Conservation (phyloP, 2,329 filamentous ascomycete genomes). For the Ustulina deusta region DNA sequence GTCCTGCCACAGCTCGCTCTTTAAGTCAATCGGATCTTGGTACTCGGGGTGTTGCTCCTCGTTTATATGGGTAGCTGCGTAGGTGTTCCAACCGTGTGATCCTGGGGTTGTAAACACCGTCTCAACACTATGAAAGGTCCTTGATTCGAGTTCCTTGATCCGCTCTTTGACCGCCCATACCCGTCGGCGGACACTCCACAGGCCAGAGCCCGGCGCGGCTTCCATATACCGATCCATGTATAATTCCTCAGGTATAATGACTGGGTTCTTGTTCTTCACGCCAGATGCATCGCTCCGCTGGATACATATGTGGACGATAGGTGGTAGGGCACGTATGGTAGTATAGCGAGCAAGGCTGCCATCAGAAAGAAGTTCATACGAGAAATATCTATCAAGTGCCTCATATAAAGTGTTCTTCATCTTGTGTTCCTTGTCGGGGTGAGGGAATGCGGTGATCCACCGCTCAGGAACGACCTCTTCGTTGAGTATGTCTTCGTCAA, state of each 20-base stretch:
- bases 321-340: constrained; percentile 81
- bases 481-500: constrained; percentile 59
- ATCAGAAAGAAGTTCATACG: constrained; percentile 78
- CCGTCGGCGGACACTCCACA: constrained; percentile 73
- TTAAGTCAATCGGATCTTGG: constrained; percentile 25
- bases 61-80: neutral
- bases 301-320: constrained; percentile 89
- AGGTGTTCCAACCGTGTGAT: constrained; percentile 11
- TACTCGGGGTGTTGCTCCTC: neutral
- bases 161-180: constrained; percentile 80
- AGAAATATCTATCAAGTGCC: constrained; percentile 87
- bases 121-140: constrained; percentile 14
- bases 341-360: constrained; percentile 73
- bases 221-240: constrained; percentile 92
- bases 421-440: constrained; percentile 61
- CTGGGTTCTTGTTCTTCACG: constrained; percentile 80
- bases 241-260: constrained; percentile 83
- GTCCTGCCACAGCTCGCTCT: constrained; percentile 35
- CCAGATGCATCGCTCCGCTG: constrained; percentile 82
- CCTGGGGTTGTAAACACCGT: constrained; percentile 17
- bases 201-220: constrained; percentile 67
- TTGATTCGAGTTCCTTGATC: constrained; percentile 58
- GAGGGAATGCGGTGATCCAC: constrained; percentile 67
- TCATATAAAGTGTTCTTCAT: constrained; percentile 76
- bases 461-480: constrained; percentile 72